Evolutionary conservation across 108 stramenopile genomes (phyloP).

Genomic region (Cyclotella choctawhatcheeana): DNA sequence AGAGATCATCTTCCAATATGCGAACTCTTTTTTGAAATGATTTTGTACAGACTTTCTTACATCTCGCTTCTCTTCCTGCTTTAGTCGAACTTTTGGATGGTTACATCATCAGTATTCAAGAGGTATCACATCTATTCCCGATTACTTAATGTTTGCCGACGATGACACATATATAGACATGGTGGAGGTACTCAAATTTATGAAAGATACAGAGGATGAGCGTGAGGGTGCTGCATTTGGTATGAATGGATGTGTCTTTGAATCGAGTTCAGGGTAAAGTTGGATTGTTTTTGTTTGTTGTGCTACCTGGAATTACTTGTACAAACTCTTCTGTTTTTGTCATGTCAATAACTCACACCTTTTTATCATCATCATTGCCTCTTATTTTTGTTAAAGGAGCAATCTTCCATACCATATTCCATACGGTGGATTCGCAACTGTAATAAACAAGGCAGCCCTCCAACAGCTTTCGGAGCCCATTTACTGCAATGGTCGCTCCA

Average conservation of each 20-base stretch:
- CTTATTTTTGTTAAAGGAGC: not conserved
- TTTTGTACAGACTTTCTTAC: too few species aligned
- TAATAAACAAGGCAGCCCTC: conserved; percentile 28
- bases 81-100: conserved; percentile 31
- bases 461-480: conserved; percentile 34
- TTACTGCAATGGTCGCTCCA: not conserved
- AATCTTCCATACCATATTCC: conserved; percentile 19
- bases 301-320: not conserved
- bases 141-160: not conserved
- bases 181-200: not conserved
- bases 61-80: too few species aligned
- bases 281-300: not conserved
- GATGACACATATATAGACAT: not conserved
- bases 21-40: too few species aligned
- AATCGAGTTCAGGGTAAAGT: not conserved
- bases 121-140: conserved; percentile 4
- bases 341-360: too few species aligned
- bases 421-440: conserved; percentile 52
- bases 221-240: not conserved
- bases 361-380: not conserved
- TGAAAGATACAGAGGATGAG: not conserved
- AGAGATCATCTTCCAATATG: too few species aligned
- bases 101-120: conserved; percentile 11
- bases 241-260: not conserved
- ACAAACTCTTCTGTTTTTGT: not conserved